A percentile compares a stretch with the other conserved stretches of the same genome.
Evolutionary conservation across 2,329 filamentous ascomycete genomes (phyloP).

Genomic region (Cordyceps fumosorosea): DNA sequence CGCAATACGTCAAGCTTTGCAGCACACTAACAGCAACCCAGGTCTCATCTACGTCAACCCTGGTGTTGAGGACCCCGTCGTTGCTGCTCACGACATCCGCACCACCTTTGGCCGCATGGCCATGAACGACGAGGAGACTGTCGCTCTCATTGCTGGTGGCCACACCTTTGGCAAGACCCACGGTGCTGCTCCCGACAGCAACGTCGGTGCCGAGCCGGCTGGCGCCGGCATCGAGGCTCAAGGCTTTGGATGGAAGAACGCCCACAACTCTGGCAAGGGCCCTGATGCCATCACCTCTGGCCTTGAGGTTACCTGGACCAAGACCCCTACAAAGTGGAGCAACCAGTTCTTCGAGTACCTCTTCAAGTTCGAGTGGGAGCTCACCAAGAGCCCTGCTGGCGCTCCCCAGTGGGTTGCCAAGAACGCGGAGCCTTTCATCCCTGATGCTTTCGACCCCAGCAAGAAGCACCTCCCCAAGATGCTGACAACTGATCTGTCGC

Average conservation of each 20-base stretch:
- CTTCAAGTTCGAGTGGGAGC: conserved; percentile 73
- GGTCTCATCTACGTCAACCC: conserved; percentile 80
- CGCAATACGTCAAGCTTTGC: background rate
- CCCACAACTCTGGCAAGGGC: conserved; percentile 59
- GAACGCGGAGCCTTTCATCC: conserved; percentile 60
- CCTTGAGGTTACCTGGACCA: conserved; percentile 74
- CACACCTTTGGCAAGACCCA: conserved; percentile 79
- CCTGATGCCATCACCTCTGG: conserved; percentile 68
- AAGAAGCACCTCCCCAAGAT: conserved; percentile 72
- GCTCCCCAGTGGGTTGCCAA: conserved; percentile 73
- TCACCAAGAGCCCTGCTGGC: conserved; percentile 67
- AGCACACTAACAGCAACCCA: conserved; percentile 37
- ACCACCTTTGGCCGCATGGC: conserved; percentile 72
- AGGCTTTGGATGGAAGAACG: conserved; percentile 68
- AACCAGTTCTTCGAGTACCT: conserved; percentile 69
- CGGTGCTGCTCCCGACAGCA: conserved; percentile 57
- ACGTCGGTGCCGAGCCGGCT: conserved; percentile 63
- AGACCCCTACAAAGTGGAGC: conserved; percentile 69
- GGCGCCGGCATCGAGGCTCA: conserved; percentile 57
- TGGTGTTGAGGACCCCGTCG: conserved; percentile 61
- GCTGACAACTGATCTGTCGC: conserved; percentile 68
- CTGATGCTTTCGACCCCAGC: conserved; percentile 61
- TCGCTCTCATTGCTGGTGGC: conserved; percentile 70
- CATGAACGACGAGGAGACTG: conserved; percentile 78
- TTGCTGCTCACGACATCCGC: conserved; percentile 65